Conservation (phyloP, 2,329 filamentous ascomycete species). For the Rhytidhysteron rufulum region DNA sequence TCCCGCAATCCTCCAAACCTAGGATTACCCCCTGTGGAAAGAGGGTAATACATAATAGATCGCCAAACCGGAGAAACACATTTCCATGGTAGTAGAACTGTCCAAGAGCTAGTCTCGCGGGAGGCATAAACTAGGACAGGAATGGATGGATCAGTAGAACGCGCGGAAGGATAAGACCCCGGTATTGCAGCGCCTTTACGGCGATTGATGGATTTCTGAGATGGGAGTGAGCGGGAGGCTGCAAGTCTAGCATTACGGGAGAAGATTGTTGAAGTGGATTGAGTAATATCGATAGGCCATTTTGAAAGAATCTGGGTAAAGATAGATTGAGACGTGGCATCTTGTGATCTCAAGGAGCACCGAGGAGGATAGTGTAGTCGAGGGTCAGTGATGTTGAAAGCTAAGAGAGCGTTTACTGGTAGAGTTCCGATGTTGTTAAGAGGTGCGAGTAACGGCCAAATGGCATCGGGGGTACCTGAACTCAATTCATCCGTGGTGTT, state of each 20-base stretch:
- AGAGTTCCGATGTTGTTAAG: constrained; percentile 56
- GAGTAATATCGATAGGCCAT: constrained; percentile 63
- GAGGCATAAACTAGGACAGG: constrained; percentile 69
- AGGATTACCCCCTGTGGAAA: constrained; percentile 75
- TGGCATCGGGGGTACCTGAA: constrained; percentile 30
- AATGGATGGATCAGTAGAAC: constrained; percentile 66
- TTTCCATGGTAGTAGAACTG: constrained; percentile 82
- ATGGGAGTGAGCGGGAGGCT: constrained; percentile 64
- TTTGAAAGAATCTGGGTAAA: constrained; percentile 60
- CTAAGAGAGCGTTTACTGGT: constrained; percentile 65
- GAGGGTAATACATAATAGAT: constrained; percentile 73
- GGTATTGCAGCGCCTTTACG: constrained; percentile 63
- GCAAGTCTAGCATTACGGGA: constrained; percentile 62
- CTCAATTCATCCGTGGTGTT: constrained; percentile 9
- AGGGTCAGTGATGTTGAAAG: constrained; percentile 74
- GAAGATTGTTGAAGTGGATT: constrained; percentile 57
- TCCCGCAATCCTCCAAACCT: constrained; percentile 80
- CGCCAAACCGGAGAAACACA: constrained; percentile 86
- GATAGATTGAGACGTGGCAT: constrained; percentile 21
- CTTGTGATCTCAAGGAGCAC: constrained; percentile 34
- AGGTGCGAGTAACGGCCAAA: constrained; percentile 26
- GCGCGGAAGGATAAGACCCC: constrained; percentile 58
- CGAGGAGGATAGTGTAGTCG: constrained; percentile 73
- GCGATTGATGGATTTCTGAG: constrained; percentile 76
- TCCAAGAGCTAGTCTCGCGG: constrained; percentile 63